Evolutionary conservation across 176 grass and related monocot genomes (phyloP), one percentile per base, ranked within the genome.

Genomic region (Puccinellia tenuiflora): DNA sequence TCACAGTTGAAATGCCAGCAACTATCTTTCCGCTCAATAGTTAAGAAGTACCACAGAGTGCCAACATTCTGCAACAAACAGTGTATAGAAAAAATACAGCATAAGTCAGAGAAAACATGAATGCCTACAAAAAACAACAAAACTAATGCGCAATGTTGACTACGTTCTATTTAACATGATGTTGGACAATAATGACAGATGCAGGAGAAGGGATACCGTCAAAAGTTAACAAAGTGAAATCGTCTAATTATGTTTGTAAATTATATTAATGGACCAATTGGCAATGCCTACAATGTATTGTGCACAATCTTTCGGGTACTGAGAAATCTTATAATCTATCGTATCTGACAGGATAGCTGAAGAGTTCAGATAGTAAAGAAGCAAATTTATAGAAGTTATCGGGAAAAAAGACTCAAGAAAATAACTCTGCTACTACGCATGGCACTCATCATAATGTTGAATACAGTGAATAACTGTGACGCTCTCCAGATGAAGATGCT

Each of bases 11-110:
- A 31, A 43, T 22, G 90, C 96, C 96, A 98, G 77, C 96, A 98
- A 48, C 87, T 77, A 77, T 90, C 87, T 90, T 91, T 47, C 2
- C 92, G 86, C 28, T 89, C 59, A 54, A 98, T 62, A 68, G 96
- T 84, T 51, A 98, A 82, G 17, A 86, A 90, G 68, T 98, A 98
- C 96, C 96, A 98, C 22, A 95, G 80, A 80, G 96, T 90, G 65
- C 96, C 96, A 45, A 98, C 96, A 84, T 93, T 93, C 96, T 98
- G 88, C 60, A 67, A 11, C 66, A 88, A 53, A 79, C 20, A 81
- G 45, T 62, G 7, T 1, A 73, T 20, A 86, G 7, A 66, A 34
- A 13, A 70, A 72, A 7, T 53, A 85, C 3, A 76, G 7, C 26
- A 20, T 74, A 67, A 66, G 46, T 79, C 67, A 68, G 17, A 48